Evolutionary conservation across 2,329 filamentous ascomycete species (phyloP).

Genomic region (Xylaria polymorpha): DNA sequence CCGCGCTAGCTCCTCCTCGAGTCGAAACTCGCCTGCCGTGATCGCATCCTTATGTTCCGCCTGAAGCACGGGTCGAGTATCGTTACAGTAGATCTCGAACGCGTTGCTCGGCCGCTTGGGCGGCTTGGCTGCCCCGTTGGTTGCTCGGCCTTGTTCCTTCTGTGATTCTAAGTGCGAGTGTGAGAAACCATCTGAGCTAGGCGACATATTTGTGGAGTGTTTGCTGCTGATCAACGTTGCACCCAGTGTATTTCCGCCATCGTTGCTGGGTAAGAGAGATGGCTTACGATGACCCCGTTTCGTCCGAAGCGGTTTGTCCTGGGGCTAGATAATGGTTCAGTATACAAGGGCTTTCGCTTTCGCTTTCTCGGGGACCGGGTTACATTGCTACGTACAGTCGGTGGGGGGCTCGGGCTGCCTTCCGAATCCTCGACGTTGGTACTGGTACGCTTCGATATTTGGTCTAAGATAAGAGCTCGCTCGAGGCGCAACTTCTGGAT

Average conservation of each 20-base stretch:
- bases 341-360: conserved; percentile 23
- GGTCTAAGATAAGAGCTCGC: conserved; percentile 78
- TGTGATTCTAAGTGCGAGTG: conserved; percentile 59
- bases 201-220: conserved; percentile 59
- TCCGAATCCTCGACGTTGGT: conserved; percentile 82
- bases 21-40: conserved; percentile 51
- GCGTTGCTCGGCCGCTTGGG: conserved; percentile 60
- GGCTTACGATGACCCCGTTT: conserved; percentile 78
- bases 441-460: conserved; percentile 79
- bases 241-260: conserved; percentile 53
- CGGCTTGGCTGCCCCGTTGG: conserved; percentile 57
- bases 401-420: conserved; percentile 81
- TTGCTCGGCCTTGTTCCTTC: conserved; percentile 47
- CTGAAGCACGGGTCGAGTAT: conserved; percentile 59
- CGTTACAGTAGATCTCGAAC: conserved; percentile 67
- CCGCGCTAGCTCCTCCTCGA: conserved; percentile 67
- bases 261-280: conserved; percentile 60
- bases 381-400: conserved; percentile 68
- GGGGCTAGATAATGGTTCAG: conserved; percentile 65
- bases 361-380: conserved; percentile 23
- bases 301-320: conserved; percentile 80
- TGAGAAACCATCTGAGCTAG: conserved; percentile 65
- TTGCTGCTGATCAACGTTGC: conserved; percentile 62
- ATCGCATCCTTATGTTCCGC: conserved; percentile 58
- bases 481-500: conserved; percentile 93